A percentile compares a stretch with the other conserved stretches of the same genome.
Conservation (phyloP, 2,329 filamentous ascomycete species). For the Claviceps fusiformis region DNA sequence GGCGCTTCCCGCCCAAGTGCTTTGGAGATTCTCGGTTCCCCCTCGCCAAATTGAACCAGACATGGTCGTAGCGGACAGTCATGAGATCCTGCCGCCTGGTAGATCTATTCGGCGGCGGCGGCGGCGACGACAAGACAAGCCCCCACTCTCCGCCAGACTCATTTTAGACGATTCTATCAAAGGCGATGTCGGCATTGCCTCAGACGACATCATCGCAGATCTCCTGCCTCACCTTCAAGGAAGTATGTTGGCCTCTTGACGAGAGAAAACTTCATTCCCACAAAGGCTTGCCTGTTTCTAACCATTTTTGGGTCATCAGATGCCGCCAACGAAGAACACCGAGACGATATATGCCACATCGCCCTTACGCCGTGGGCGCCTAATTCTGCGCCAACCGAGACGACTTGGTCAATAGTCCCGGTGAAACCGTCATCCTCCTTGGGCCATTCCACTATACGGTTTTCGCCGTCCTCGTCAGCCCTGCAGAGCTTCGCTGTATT, state of each 20-base stretch:
- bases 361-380: slow-evolving; percentile 65
- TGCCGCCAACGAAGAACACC: slow-evolving; percentile 20
- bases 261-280: background rate
- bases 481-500: slow-evolving; percentile 68
- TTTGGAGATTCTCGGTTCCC: too few species aligned
- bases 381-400: slow-evolving; percentile 40
- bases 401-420: slow-evolving; percentile 75
- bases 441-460: slow-evolving; percentile 65
- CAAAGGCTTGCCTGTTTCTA: background rate
- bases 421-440: slow-evolving; percentile 51
- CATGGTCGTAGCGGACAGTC: slow-evolving; percentile 18
- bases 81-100: slow-evolving; percentile 15
- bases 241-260: slow-evolving; percentile 27
- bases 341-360: slow-evolving; percentile 42
- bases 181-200: slow-evolving; percentile 74
- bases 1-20: background rate
- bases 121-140: slow-evolving; percentile 52
- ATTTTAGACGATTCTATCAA: slow-evolving; percentile 75
- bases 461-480: slow-evolving; percentile 56
- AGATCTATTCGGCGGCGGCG: slow-evolving; percentile 39
- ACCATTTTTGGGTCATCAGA: slow-evolving; percentile 1
- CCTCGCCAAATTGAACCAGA: background rate
- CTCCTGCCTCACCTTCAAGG: slow-evolving; percentile 53
- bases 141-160: slow-evolving; percentile 64
- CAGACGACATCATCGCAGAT: slow-evolving; percentile 71